phyloP scores from a whole-genome alignment of 371 early-diverging fungal species.

The Entomophthora muscae region DNA sequence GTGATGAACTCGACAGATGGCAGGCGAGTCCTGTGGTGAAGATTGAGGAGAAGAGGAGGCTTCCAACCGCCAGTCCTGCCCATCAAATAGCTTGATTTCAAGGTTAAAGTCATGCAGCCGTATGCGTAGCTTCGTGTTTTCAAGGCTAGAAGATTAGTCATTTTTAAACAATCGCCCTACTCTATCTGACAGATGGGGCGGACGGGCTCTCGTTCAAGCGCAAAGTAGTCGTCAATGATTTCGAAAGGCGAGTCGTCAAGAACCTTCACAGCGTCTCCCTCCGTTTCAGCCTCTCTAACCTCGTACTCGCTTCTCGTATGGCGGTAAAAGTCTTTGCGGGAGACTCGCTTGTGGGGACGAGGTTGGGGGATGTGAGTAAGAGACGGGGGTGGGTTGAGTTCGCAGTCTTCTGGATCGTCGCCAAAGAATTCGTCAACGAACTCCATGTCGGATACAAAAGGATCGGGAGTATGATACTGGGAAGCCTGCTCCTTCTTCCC shows the following conservation, averaged over 20 bases:
- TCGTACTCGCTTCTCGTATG: background rate
- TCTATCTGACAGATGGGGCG: background rate
- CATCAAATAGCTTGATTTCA: background rate
- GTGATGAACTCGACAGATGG: background rate
- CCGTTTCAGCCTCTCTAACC: too few species aligned
- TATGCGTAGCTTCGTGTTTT: background rate
- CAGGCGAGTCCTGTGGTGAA: background rate
- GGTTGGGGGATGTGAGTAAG: background rate
- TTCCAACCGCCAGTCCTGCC: background rate
- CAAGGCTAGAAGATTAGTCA: background rate
- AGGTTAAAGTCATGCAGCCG: background rate
- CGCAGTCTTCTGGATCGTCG: conserved; percentile 13
- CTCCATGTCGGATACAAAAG: conserved; percentile 14
- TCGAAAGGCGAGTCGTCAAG: conserved; percentile 18
- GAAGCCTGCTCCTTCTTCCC: conserved; percentile 11
- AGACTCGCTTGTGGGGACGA: background rate
- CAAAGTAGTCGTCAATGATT: conserved; percentile 43
- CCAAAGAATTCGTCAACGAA: conserved; percentile 34
- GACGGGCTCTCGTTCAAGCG: background rate
- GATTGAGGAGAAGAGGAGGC: background rate
- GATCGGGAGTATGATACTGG: background rate
- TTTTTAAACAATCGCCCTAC: background rate
- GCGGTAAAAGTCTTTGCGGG: background rate
- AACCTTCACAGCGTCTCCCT: conserved; percentile 6
- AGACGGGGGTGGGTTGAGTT: background rate